Base-by-base conservation (phyloP, 1,284 basidiomycete genomes). In the Spongiforma sp. region DNA sequence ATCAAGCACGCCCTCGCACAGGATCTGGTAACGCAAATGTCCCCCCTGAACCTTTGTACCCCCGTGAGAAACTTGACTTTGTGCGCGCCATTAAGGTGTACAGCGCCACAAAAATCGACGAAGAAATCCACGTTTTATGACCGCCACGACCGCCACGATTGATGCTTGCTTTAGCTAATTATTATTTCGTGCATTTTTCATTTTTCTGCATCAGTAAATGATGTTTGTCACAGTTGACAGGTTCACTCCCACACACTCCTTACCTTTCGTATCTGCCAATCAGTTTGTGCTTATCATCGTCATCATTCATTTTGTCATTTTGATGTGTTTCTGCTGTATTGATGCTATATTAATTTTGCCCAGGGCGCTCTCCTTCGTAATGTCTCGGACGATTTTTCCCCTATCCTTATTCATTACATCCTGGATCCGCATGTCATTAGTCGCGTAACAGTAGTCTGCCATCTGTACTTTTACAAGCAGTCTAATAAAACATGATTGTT, bases 61-160 rank as follows among this genome's bases (percentile, higher is more conserved):
- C 69, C 21, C 70, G 70, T 10, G 79, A 82, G 32, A 81, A 82
- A 57, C 77, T 85, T 52, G 80, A 81, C 11, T 82, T 86, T 65
- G 78, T 89, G 5, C 84, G 88, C 52, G 83, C 82, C 15, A 82
- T 90, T 64, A 81, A 81, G 39, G 84, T 90, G 12, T 92, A 82
- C 69, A 78, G 83, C 60, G 87, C 85, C 41, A 75, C 65, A 19
- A 75, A 75, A 63, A 54, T 65, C 36, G 68, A 74, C 32, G 75
- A 78, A 41, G 77, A 75, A 46, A 60, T 65, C 17, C 73, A 73
- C 43, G 33, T 77, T 54, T 59, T 59, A 63, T 75, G 62, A 73
- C 52, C 41, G 30, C 43, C 33, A 59, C 36, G 48, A 50, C 37
- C 50, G n/a, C n/a, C n/a, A n/a, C n/a, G n/a, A n/a, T n/a, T n/a